These are phyloP conservation scores for Neospermospora avenae DNA, from an alignment of 2,329 filamentous ascomycete species.

Conservation along the genomic window DNA sequence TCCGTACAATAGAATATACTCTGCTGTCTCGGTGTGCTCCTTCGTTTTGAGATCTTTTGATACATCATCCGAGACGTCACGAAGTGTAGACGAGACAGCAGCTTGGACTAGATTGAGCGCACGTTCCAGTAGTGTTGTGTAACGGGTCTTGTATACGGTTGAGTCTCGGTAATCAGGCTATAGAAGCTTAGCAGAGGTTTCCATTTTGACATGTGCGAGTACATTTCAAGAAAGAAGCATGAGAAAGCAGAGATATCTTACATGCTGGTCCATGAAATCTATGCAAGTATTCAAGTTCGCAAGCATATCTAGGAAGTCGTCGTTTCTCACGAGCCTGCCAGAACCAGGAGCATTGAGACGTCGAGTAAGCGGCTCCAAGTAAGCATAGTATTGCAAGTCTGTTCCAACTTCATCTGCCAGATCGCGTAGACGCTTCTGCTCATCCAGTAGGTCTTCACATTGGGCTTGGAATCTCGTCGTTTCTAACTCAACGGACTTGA, in stretches of 20 bases:
- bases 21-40: slow-evolving; percentile 67
- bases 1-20: slow-evolving; percentile 67
- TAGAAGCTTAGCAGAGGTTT: slow-evolving; percentile 9
- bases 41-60: slow-evolving; percentile 57
- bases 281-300: slow-evolving; percentile 85
- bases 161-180: slow-evolving; percentile 83
- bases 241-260: slow-evolving; percentile 42
- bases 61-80: slow-evolving; percentile 60
- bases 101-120: slow-evolving; percentile 46
- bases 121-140: slow-evolving; percentile 73
- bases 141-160: slow-evolving; percentile 81
- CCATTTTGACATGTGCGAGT: slow-evolving; percentile 17
- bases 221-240: neutral
- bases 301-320: slow-evolving; percentile 85
- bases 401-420: slow-evolving; percentile 82
- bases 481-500: slow-evolving; percentile 82
- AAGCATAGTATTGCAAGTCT: slow-evolving; percentile 92
- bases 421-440: slow-evolving; percentile 74
- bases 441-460: slow-evolving; percentile 81
- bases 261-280: slow-evolving; percentile 85
- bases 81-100: slow-evolving; percentile 24
- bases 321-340: slow-evolving; percentile 76
- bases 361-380: slow-evolving; percentile 85
- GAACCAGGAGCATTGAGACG: slow-evolving; percentile 90
- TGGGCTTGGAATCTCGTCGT: slow-evolving; percentile 91